phyloP scores from a whole-genome alignment of 306 rosid species.

The Prunus davidiana region DNA sequence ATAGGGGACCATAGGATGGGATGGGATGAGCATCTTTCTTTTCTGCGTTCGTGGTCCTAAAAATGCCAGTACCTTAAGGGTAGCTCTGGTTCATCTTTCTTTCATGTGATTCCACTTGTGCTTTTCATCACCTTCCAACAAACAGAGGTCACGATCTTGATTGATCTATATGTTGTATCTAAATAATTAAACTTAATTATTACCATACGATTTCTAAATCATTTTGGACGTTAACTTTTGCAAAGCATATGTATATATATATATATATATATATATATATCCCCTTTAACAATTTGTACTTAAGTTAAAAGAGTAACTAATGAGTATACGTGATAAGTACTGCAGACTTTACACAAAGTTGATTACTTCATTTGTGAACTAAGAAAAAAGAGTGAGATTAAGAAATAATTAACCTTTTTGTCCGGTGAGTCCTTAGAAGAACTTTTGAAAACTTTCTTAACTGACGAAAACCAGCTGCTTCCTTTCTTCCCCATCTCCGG shows the following conservation, averaged over 20 bases:
- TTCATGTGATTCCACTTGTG: background rate
- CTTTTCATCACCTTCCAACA: background rate
- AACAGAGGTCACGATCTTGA: background rate
- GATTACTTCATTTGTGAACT: too few species aligned
- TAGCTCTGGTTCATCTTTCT: background rate
- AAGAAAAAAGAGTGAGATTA: background rate
- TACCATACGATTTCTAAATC: background rate
- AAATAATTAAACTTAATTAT: background rate
- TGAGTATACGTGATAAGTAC: too few species aligned
- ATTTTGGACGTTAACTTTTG: too few species aligned
- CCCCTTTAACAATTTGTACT: too few species aligned
- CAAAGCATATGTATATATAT: too few species aligned
- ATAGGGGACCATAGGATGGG: conserved; percentile 60
- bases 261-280: too few species aligned
- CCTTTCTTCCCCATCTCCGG: conserved; percentile 86
- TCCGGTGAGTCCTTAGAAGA: conserved; percentile 62
- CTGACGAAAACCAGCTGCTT: conserved; percentile 79
- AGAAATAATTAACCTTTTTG: conserved; percentile 44
- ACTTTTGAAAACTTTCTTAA: conserved; percentile 78
- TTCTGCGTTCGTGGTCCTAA: conserved; percentile 29
- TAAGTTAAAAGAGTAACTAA: too few species aligned
- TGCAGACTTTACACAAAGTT: too few species aligned
- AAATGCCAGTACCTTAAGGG: background rate
- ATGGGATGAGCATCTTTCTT: conserved; percentile 2
- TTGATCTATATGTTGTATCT: background rate